Evolutionary conservation across 2,329 filamentous ascomycete species (phyloP).

Genomic region (Teratosphaeria pseudoeucalypti): DNA sequence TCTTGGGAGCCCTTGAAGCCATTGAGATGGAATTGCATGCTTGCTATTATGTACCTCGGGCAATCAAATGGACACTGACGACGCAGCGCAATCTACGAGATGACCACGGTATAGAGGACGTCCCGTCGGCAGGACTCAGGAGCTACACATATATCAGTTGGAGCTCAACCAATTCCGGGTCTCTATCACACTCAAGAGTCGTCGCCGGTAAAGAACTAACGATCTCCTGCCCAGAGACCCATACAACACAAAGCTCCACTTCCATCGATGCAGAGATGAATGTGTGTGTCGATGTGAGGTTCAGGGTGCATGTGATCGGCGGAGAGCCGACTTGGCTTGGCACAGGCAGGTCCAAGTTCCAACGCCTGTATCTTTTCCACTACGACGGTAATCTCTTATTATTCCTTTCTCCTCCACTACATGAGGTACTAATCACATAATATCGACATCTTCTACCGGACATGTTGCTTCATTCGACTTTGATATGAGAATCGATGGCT

Average conservation of each 20-base stretch:
- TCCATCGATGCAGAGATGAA: no score
- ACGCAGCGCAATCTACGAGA: not conserved
- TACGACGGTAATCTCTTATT: no score
- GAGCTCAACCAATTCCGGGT: not conserved
- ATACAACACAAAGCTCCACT: no score
- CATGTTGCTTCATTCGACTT: no score
- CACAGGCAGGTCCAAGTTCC: not conserved
- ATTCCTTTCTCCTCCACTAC: not conserved
- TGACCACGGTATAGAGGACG: not conserved
- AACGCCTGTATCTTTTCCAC: not conserved
- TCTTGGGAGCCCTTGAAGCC: constrained; percentile 25
- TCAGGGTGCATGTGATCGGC: not conserved
- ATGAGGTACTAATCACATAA: no score
- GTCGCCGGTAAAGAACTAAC: not conserved
- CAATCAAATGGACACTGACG: not conserved
- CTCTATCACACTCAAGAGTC: not conserved
- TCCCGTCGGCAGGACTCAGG: not conserved
- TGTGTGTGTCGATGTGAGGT: not conserved
- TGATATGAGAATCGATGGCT: not conserved
- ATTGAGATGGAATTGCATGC: constrained; percentile 26
- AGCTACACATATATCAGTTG: not conserved
- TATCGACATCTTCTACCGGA: not conserved
- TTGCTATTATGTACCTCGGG: not conserved
- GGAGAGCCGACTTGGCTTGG: not conserved
- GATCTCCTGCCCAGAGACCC: not conserved